phyloP scores from a whole-genome alignment of 208 protist genomes.

The Trypanosoma grayi region DNA sequence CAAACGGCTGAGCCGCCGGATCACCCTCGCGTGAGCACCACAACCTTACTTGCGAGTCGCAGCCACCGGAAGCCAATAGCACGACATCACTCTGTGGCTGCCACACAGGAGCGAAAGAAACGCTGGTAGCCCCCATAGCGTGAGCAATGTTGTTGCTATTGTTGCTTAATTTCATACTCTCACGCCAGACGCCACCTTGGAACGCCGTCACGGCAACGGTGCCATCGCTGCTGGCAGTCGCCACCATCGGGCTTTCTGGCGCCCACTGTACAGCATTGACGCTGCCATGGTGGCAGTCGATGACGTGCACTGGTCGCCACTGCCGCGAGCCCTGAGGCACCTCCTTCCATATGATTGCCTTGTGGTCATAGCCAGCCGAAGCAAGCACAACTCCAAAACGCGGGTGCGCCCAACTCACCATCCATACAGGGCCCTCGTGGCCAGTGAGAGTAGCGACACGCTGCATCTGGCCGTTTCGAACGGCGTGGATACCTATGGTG shows the following conservation, averaged over 20 bases:
- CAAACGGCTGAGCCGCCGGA: constrained; percentile 25
- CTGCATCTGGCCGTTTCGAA: constrained; percentile 44
- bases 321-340: constrained; percentile 28
- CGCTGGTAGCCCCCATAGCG: constrained; percentile 76
- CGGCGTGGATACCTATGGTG: constrained; percentile 95
- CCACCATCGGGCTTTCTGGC: constrained; percentile 67
- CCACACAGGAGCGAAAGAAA: constrained; percentile 69
- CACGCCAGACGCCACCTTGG: constrained; percentile 59
- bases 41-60: constrained; percentile 75
- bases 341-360: constrained; percentile 96
- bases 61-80: constrained; percentile 75
- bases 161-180: constrained; percentile 72
- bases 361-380: constrained; percentile 96
- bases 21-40: constrained; percentile 36
- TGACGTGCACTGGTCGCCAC: constrained; percentile 67
- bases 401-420: constrained; percentile 97
- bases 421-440: constrained; percentile 98
- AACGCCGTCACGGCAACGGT: constrained; percentile 64
- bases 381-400: constrained; percentile 96
- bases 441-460: constrained; percentile 74
- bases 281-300: constrained; percentile 68
- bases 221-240: constrained; percentile 78
- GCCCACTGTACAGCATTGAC: constrained; percentile 85
- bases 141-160: constrained; percentile 83
- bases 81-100: constrained; percentile 20